phyloP scores from a whole-genome alignment of 2,329 filamentous ascomycete genomes.

The Exophiala oligosperma region DNA sequence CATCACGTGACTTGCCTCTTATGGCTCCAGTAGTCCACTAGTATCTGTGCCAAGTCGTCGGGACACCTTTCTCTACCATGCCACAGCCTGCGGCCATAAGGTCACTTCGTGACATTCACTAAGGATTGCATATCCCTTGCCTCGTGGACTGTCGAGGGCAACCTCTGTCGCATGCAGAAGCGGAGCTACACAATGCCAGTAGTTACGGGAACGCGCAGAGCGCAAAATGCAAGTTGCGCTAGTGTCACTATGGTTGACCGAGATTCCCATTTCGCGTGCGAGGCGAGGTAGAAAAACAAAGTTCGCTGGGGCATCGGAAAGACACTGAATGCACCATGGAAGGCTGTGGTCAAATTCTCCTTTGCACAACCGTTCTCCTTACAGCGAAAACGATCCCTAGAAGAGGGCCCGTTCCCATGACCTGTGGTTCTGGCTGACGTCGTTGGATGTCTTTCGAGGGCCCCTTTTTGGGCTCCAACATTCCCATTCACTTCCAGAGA shows the following conservation, averaged over 20 bases:
- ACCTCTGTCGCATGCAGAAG: not conserved
- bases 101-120: too few species aligned
- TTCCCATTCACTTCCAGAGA: not conserved
- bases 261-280: not conserved
- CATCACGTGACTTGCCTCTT: too few species aligned
- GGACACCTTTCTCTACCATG: too few species aligned
- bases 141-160: not conserved
- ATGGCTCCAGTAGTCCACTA: too few species aligned
- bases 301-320: not conserved
- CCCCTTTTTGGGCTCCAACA: not conserved
- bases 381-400: not conserved
- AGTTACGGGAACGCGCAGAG: slow-evolving; percentile 2
- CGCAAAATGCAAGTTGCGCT: slow-evolving; percentile 1
- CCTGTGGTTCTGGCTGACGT: not conserved
- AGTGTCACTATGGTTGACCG: slow-evolving; percentile 1
- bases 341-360: not conserved
- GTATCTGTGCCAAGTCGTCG: too few species aligned
- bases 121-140: not conserved
- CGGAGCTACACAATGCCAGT: not conserved
- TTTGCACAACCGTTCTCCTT: not conserved
- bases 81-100: too few species aligned
- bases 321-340: not conserved
- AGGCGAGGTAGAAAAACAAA: not conserved
- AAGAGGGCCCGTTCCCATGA: not conserved
- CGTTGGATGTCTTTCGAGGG: not conserved